These are phyloP conservation scores for Sordaria brevicollis DNA, from an alignment of 495 filamentous ascomycete species.

Conservation along the genomic window DNA sequence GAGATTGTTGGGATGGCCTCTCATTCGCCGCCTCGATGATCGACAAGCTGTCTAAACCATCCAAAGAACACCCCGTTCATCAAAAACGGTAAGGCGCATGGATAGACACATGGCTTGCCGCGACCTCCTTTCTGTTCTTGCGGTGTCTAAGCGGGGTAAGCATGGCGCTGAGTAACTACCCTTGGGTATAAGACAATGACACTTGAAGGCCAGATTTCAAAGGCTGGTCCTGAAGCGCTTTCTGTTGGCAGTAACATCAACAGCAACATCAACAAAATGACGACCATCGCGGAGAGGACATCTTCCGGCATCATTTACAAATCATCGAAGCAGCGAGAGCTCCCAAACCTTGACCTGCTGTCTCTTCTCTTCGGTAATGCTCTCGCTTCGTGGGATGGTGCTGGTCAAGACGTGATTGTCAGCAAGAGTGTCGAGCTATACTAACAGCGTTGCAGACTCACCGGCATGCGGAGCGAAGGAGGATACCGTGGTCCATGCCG, in stretches of 20 bases:
- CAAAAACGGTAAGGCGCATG: not conserved
- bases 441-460: slow-evolving; percentile 1
- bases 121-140: not conserved
- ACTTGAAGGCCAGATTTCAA: not conserved
- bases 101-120: not conserved
- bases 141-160: not conserved
- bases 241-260: not conserved
- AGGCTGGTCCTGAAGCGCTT: not conserved
- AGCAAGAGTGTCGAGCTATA: not conserved
- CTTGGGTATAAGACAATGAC: not conserved
- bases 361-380: slow-evolving; percentile 8
- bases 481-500: slow-evolving; percentile 19
- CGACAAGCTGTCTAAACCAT: not conserved
- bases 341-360: slow-evolving; percentile 5
- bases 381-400: not conserved
- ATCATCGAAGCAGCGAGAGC: slow-evolving; percentile 43
- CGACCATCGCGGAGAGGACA: slow-evolving; percentile 65
- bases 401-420: not conserved
- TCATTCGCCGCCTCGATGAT: not conserved
- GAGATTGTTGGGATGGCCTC: not conserved
- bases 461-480: slow-evolving; percentile 3
- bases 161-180: not conserved
- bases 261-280: not conserved
- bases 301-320: slow-evolving; percentile 92
- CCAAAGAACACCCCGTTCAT: not conserved